Percentiles rank a stretch among this genome's conserved stretches.
These are phyloP conservation scores for Melanopsichium pennsylvanicum DNA, from an alignment of 1,284 basidiomycete species.

Conservation along the genomic window DNA sequence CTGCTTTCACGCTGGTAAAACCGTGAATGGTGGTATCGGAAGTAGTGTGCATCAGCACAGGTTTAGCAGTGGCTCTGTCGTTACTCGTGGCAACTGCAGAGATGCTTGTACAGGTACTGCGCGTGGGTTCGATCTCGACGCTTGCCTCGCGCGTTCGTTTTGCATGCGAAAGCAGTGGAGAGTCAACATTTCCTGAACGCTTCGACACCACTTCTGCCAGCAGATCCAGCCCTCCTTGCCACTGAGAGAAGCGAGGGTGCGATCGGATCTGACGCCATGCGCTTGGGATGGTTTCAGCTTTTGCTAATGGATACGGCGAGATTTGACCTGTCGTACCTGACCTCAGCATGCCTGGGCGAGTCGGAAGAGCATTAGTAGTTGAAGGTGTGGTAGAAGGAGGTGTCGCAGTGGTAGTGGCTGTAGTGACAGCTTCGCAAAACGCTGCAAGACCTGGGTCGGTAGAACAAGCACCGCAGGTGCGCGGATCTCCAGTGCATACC, in stretches of 20 bases:
- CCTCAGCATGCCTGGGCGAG: slow-evolving; percentile 13
- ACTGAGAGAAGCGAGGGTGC: slow-evolving; percentile 59
- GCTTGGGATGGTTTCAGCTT: slow-evolving; percentile 50
- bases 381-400: neutral
- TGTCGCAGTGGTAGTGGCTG: slow-evolving; percentile 11
- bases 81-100: slow-evolving; percentile 16
- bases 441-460: slow-evolving; percentile 50
- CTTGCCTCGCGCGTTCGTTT: slow-evolving; percentile 25
- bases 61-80: slow-evolving; percentile 29
- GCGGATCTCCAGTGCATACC: slow-evolving; percentile 50
- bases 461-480: slow-evolving; percentile 45
- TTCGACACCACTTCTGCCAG: slow-evolving; percentile 62
- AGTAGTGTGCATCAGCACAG: slow-evolving; percentile 9
- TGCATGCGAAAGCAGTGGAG: slow-evolving; percentile 19
- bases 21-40: slow-evolving; percentile 12
- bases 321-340: slow-evolving; percentile 18
- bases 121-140: slow-evolving; percentile 38
- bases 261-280: slow-evolving; percentile 59
- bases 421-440: slow-evolving; percentile 49
- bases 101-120: neutral
- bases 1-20: slow-evolving; percentile 2
- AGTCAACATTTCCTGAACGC: slow-evolving; percentile 37
- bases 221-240: slow-evolving; percentile 57
- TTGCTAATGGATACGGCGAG: neutral
- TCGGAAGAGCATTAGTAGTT: neutral